phyloP scores from a whole-genome alignment of 2,329 filamentous ascomycete species.

The Xylogone sp. region DNA sequence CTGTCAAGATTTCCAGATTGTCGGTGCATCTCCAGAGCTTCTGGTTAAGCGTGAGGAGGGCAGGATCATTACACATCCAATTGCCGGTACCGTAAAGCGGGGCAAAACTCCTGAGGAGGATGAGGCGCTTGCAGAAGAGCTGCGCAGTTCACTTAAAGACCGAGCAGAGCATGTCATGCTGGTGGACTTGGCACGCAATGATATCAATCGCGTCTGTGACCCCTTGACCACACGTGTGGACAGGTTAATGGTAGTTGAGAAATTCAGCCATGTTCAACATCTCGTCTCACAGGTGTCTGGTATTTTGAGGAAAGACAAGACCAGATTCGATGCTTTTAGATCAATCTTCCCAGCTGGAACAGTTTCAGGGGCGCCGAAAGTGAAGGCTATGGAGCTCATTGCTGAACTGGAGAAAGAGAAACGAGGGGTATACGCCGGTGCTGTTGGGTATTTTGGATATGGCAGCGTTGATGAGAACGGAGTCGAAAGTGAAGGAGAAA shows the following conservation, averaged over 20 bases:
- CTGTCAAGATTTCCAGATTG: conserved; percentile 88
- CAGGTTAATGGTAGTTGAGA: conserved; percentile 88
- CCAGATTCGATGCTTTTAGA: conserved; percentile 91
- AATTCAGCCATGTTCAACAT: conserved; percentile 96
- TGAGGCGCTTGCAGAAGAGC: conserved; percentile 69
- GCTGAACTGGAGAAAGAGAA: conserved; percentile 92
- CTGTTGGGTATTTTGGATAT: conserved; percentile 96
- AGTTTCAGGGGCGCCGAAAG: conserved; percentile 92
- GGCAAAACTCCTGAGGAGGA: conserved; percentile 81
- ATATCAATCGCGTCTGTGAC: conserved; percentile 93
- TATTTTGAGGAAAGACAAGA: conserved; percentile 76
- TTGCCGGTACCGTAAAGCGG: conserved; percentile 90
- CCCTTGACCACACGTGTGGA: conserved; percentile 87
- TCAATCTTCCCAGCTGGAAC: conserved; percentile 97
- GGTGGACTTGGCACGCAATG: conserved; percentile 92
- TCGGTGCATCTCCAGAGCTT: conserved; percentile 91
- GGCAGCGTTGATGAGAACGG: conserved; percentile 64
- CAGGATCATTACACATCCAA: conserved; percentile 91
- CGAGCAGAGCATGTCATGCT: conserved; percentile 96
- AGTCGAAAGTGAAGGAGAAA: conserved; percentile 68
- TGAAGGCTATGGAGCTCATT: conserved; percentile 95
- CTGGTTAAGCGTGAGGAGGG: conserved; percentile 87
- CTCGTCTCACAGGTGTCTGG: conserved; percentile 94
- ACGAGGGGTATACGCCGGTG: conserved; percentile 90
- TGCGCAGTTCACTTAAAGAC: conserved; percentile 82